Evolutionary conservation across 2,329 filamentous ascomycete genomes (phyloP).

Genomic region (Fusarium musae): DNA sequence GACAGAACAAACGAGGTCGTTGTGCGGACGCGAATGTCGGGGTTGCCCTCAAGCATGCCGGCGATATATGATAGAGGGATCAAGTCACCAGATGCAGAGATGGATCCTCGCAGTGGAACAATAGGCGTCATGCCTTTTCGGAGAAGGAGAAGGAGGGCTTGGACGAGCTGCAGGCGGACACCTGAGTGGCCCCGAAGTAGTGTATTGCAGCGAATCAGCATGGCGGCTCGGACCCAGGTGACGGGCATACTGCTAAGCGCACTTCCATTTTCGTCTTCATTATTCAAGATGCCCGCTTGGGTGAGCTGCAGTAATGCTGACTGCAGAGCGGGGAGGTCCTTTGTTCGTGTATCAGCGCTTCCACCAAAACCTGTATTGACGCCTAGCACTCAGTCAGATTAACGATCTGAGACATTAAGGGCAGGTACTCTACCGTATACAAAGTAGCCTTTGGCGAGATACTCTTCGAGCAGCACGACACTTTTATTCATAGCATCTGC

Average conservation of each 20-base stretch:
- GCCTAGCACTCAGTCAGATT: background rate
- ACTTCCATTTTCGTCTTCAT: background rate
- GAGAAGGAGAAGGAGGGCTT: rapidly evolving
- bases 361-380: background rate
- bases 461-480: background rate
- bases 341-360: background rate
- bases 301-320: background rate
- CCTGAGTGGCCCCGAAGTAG: rapidly evolving
- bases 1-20: rapidly evolving
- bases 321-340: background rate
- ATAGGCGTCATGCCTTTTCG: background rate
- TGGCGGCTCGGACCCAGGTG: background rate
- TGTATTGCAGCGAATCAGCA: background rate
- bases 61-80: background rate
- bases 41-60: background rate
- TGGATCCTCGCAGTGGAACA: background rate
- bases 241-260: background rate
- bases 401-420: rapidly evolving
- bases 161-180: rapidly evolving
- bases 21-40: background rate
- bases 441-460: background rate
- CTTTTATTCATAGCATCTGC: background rate
- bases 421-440: background rate
- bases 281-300: rapidly evolving
- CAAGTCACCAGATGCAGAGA: background rate